Conservation (phyloP, 352 stramenopile species). For the Phytophthora europaea region DNA sequence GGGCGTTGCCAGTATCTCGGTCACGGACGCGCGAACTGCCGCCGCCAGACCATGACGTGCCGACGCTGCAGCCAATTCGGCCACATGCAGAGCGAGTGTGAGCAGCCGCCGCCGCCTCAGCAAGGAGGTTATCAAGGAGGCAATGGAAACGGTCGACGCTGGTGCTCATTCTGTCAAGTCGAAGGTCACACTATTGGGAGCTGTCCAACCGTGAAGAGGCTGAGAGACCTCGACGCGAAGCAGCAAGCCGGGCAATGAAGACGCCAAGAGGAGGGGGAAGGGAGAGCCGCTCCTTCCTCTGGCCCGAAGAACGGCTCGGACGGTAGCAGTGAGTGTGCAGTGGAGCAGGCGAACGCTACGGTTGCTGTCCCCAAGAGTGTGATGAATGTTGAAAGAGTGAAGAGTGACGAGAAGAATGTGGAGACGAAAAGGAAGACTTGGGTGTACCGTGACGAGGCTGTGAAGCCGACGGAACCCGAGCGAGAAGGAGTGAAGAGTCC, state of each 20-base stretch:
- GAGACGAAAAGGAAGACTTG: too few species aligned
- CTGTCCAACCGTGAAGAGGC: background rate
- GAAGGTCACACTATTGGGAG: background rate
- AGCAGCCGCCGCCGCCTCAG: background rate
- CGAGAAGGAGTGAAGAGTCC: too few species aligned
- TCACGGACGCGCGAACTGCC: background rate
- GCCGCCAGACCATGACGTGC: background rate
- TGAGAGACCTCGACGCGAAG: background rate
- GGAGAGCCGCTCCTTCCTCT: too few species aligned
- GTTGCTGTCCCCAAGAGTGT: background rate
- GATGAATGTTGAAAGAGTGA: background rate
- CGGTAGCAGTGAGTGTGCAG: background rate
- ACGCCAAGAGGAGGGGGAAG: background rate
- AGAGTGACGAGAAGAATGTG: background rate
- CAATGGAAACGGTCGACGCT: background rate
- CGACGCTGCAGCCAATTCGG: background rate
- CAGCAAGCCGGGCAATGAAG: slow-evolving; percentile 1
- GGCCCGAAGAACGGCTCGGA: too few species aligned
- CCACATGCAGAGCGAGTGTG: background rate
- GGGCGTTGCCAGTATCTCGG: background rate
- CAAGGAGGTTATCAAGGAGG: background rate
- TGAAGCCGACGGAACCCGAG: too few species aligned
- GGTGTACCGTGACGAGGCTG: too few species aligned
- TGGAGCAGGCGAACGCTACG: background rate
- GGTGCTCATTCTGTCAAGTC: background rate